These are phyloP conservation scores for Bothriochloa decipiens DNA, from an alignment of 176 grass and related monocot species.

Conservation along the genomic window DNA sequence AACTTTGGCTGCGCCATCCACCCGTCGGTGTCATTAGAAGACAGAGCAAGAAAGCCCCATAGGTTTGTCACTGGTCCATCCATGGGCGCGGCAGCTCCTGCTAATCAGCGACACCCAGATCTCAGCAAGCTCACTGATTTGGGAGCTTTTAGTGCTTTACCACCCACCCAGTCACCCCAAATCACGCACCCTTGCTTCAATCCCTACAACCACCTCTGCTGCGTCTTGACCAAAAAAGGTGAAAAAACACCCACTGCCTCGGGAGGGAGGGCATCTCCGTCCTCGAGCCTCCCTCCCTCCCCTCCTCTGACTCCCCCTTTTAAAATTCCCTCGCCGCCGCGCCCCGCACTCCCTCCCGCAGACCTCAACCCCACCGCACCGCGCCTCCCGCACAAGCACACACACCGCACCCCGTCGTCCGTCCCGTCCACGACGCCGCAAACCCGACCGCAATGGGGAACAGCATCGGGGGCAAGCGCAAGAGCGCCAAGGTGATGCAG, in stretches of 20 bases:
- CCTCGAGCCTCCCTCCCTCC: background rate
- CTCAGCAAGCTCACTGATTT: background rate
- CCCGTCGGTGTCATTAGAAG: background rate
- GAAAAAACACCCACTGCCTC: conserved; percentile 30
- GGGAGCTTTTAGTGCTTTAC: background rate
- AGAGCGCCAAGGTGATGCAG: conserved; percentile 90
- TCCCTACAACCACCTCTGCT: background rate
- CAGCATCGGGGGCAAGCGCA: conserved; percentile 71
- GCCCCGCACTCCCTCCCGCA: background rate
- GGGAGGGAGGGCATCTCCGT: background rate
- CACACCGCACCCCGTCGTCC: background rate
- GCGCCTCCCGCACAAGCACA: background rate
- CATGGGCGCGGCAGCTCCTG: background rate
- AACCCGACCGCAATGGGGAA: conserved; percentile 64
- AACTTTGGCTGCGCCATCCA: background rate
- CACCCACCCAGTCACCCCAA: background rate
- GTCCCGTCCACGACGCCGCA: background rate
- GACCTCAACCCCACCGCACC: background rate
- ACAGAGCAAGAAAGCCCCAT: background rate
- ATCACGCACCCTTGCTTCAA: conserved; percentile 9
- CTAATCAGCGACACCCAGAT: conserved; percentile 3
- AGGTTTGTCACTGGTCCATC: background rate
- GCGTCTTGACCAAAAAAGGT: conserved; percentile 36
- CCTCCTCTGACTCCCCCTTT: conserved; percentile 38
- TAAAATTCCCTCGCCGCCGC: conserved; percentile 33